These are phyloP conservation scores for Sugiyamaella xylanicola DNA, from an alignment of 1,139 yeast genomes.

Conservation along the genomic window DNA sequence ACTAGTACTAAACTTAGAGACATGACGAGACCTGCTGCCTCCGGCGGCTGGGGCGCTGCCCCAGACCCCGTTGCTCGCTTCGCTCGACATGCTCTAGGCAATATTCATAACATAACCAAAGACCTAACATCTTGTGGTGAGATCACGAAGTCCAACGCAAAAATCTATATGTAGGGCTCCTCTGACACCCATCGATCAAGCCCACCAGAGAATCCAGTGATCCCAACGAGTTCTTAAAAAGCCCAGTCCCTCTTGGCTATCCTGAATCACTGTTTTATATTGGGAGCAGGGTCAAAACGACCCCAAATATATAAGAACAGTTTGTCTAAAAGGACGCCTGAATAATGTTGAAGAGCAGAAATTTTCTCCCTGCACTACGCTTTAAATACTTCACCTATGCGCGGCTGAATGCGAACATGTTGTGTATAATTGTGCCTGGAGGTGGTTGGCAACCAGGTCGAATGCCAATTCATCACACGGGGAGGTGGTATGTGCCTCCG, in stretches of 20 bases:
- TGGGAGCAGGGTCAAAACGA: constrained; percentile 18
- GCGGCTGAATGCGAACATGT: no score
- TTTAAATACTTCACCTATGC: background rate
- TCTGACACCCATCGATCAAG: constrained; percentile 61
- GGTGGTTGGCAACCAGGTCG: background rate
- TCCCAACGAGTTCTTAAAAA: constrained; percentile 63
- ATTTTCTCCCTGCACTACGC: background rate
- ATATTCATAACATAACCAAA: no score
- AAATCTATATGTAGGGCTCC: constrained; percentile 47
- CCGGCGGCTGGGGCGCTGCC: background rate
- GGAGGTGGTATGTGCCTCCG: background rate
- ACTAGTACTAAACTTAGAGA: no score
- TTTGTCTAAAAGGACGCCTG: constrained; percentile 29
- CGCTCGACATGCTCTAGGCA: no score
- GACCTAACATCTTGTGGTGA: no score
- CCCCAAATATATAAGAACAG: constrained; percentile 25
- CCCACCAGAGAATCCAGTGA: constrained; percentile 33
- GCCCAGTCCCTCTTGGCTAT: constrained; percentile 47
- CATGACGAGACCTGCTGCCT: background rate
- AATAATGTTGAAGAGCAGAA: constrained; percentile 11
- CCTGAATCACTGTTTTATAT: constrained; percentile 43
- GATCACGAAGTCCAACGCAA: background rate
- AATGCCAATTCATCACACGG: no score
- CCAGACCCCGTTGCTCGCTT: background rate
- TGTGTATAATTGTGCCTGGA: no score